Conservation (phyloP, 257 asterid genomes). For the Capsicum chinense region DNA sequence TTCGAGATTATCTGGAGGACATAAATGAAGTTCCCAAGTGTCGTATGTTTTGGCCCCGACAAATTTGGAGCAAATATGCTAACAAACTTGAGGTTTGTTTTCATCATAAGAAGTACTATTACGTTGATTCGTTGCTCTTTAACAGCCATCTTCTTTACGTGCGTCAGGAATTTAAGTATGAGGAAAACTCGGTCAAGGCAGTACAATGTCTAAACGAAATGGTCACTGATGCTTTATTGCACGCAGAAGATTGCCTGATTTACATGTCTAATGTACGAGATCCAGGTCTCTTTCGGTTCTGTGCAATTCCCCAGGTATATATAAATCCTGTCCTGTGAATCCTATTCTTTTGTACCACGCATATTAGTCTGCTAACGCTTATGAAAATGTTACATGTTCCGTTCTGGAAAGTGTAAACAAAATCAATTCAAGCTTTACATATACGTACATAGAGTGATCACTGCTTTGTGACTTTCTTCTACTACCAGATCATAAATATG, state of each 20-base stretch:
- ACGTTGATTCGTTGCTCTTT: neutral
- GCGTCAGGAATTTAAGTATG: constrained; percentile 72
- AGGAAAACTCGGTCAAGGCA: constrained; percentile 85
- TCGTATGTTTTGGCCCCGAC: constrained; percentile 96
- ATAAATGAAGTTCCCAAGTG: constrained; percentile 93
- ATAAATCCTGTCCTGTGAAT: neutral
- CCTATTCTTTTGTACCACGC: neutral
- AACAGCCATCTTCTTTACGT: constrained; percentile 32
- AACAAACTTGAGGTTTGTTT: constrained; percentile 79
- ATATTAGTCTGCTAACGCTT: neutral
- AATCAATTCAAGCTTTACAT: no score
- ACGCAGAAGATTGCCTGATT: constrained; percentile 72
- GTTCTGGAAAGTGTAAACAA: neutral
- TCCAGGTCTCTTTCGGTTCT: constrained; percentile 86
- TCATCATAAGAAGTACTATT: neutral
- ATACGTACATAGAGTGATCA: neutral
- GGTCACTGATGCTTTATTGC: constrained; percentile 86
- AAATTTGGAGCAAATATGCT: constrained; percentile 91
- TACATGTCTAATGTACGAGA: constrained; percentile 70
- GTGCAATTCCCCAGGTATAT: constrained; percentile 89
- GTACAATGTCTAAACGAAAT: constrained; percentile 93
- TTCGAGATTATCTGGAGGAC: constrained; percentile 93
- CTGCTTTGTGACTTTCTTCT: neutral
- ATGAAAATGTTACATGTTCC: neutral
- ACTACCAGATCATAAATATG: constrained; percentile 80